Percentiles rank a stretch among this genome's conserved stretches.
These are phyloP conservation scores for Aspergillus luchuensis DNA, from an alignment of 2,329 filamentous ascomycete genomes.

Conservation along the genomic window DNA sequence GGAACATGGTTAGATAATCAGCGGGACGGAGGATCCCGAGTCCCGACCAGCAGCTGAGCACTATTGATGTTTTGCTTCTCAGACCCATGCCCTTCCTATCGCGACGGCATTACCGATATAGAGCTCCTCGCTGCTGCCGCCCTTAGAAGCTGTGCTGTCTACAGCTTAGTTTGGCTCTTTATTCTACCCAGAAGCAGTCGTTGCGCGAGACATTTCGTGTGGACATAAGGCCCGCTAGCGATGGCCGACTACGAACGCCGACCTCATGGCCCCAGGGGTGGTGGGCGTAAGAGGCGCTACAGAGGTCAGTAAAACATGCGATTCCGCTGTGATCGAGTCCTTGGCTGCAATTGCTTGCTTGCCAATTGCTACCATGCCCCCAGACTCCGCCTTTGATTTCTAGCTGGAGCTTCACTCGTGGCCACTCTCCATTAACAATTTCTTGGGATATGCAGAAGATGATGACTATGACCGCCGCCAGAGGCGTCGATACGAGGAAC, in stretches of 20 bases:
- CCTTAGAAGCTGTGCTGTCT: not conserved
- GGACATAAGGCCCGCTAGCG: slow-evolving; percentile 3
- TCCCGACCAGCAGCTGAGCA: slow-evolving; percentile 14
- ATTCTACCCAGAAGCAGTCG: not conserved
- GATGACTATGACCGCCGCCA: slow-evolving; percentile 74
- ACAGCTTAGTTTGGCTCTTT: not conserved
- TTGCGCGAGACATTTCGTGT: not conserved
- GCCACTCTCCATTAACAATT: slow-evolving; percentile 4
- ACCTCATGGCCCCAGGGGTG: slow-evolving; percentile 53
- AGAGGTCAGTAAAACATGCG: slow-evolving; percentile 60
- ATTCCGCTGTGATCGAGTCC: not conserved
- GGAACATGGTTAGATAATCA: slow-evolving; percentile 21
- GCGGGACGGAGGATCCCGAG: slow-evolving; percentile 23
- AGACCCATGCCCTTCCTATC: slow-evolving; percentile 15
- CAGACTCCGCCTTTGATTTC: not conserved
- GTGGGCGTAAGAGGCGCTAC: slow-evolving; percentile 71
- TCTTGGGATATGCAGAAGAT: slow-evolving; percentile 58
- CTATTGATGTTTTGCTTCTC: slow-evolving; percentile 22
- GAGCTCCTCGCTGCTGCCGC: slow-evolving; percentile 12
- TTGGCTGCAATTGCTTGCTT: not conserved
- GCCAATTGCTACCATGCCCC: not conserved
- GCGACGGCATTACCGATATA: slow-evolving; percentile 7
- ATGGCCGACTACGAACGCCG: slow-evolving; percentile 62
- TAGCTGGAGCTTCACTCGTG: not conserved
- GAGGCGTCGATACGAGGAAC: slow-evolving; percentile 73